A percentile compares a stretch with the other conserved stretches of the same genome.
These are phyloP conservation scores for Torulaspora maleeae DNA, from an alignment of 805 yeast species.

Conservation along the genomic window DNA sequence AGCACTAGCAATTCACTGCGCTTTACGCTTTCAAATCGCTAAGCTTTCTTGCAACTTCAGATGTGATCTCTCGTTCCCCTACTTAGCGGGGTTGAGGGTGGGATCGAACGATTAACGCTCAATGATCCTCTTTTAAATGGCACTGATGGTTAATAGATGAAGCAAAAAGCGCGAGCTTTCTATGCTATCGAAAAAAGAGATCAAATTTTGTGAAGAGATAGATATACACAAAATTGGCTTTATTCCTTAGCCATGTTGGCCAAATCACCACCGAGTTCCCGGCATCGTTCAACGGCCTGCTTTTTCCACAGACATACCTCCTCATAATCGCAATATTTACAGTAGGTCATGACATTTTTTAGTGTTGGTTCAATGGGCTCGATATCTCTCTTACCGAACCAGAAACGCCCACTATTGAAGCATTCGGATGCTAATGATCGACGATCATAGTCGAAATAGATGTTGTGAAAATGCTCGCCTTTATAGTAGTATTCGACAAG, in stretches of 20 bases:
- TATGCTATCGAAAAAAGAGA: background rate
- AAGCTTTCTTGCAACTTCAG: background rate
- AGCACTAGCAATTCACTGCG: background rate
- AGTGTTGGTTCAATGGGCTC: constrained; percentile 37
- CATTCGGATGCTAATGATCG: constrained; percentile 32
- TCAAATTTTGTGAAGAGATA: no score
- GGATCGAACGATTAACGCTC: background rate
- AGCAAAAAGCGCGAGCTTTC: background rate
- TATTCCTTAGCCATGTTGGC: background rate
- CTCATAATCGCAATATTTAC: constrained; percentile 53
- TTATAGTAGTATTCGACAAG: constrained; percentile 52
- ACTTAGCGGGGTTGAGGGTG: background rate
- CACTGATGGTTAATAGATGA: background rate
- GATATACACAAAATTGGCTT: background rate
- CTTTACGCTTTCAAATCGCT: background rate
- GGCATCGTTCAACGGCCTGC: constrained; percentile 18
- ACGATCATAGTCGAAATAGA: constrained; percentile 39
- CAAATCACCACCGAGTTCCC: constrained; percentile 14
- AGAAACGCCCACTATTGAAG: constrained; percentile 41
- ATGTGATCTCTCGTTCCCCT: background rate
- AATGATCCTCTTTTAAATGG: background rate
- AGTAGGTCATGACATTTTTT: constrained; percentile 39
- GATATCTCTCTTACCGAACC: constrained; percentile 58
- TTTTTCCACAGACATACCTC: constrained; percentile 41
- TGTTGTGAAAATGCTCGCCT: constrained; percentile 40